Evolutionary conservation across 495 filamentous ascomycete genomes (phyloP).

Genomic region (Hypomontagnella monticulosa): DNA sequence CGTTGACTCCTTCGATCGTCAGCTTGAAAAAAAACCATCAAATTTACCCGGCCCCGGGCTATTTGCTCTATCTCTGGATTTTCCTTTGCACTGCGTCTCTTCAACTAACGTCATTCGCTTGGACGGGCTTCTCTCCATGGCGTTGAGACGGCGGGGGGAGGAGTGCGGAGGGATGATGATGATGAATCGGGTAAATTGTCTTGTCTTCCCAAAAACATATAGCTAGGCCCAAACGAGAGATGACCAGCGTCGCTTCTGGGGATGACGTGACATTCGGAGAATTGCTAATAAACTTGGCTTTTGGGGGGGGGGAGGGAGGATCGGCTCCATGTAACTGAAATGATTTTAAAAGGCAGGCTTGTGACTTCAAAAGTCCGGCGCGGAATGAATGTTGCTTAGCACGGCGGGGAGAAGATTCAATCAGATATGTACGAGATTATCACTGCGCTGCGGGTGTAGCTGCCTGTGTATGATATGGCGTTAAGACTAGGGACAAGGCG

Average conservation of each 20-base stretch:
- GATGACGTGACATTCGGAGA: constrained; percentile 27
- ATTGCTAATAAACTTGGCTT: constrained; percentile 2
- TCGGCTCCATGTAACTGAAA: too few species aligned
- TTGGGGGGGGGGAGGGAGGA: too few species aligned
- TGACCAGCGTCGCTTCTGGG: constrained; percentile 28
- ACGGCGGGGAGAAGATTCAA: background rate
- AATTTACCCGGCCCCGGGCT: constrained; percentile 4
- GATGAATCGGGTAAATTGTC: constrained; percentile 36
- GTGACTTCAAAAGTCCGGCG: background rate
- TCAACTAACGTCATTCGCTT: constrained; percentile 39
- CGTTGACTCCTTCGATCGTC: background rate
- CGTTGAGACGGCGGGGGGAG: constrained; percentile 25
- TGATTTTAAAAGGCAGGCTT: too few species aligned
- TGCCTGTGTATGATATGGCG: constrained; percentile 21
- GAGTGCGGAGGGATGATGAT: too few species aligned
- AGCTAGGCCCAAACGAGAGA: constrained; percentile 16
- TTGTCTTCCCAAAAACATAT: constrained; percentile 21
- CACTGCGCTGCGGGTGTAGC: background rate
- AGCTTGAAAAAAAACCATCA: background rate
- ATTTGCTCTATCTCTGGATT: constrained; percentile 21
- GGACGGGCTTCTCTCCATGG: constrained; percentile 27
- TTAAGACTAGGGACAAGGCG: constrained; percentile 12
- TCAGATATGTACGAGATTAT: background rate
- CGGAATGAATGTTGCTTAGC: background rate
- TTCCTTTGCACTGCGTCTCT: constrained; percentile 29